Base-by-base conservation (phyloP, 2,329 filamentous ascomycete species). In the Ophiocordyceps sinensis region DNA sequence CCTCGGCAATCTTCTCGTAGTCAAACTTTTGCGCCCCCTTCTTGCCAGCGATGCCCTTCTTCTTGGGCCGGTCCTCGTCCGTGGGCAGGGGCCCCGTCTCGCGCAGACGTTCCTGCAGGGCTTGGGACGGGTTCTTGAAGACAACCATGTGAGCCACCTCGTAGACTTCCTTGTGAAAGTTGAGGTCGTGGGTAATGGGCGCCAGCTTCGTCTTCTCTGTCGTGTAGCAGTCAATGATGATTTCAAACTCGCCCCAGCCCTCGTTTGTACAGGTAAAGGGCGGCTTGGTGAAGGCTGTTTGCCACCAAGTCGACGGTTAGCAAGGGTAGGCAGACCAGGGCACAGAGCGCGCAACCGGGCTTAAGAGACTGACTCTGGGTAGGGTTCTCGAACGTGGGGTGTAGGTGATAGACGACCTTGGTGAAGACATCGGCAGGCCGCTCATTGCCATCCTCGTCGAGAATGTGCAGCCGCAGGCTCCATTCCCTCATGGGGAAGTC, bases 211-310 rank as follows among this genome's bases (percentile, higher is more conserved):
- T 82, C 70, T 95, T 95, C 63, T 91, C 86, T 28, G 82, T 79
- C 36, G 82, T 84, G 56, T 79, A 82, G 51, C 93, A 73, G 46
- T 84, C 77, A 54, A 96, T 91, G 38, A 70, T 72, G 79, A 98
- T 89, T 59, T 96, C 91, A 60, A 98, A 98, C 66, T 96, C 91
- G 55, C 91, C 91, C 91, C 91, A 98, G 51, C 91, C 91, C 64
- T 95, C 85, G 63, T 98, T 94, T 48, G 78, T 71, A 62, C 94
- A 94, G 49, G 73, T 74, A 67, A 96, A 98, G 0, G 91, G 91
- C 0, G 87, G 77, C 49, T 83, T 80, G 56, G 79, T 81, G 67
- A 94, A 82, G 21, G 77, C 85, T 91, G 50, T 21, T 28, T 12
- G 23, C 28, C 26, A 13, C 15, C 37, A 29, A 14, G 10, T 15